A percentile compares a stretch with the other conserved stretches of the same genome.
Evolutionary conservation across 371 early-diverging fungal genomes (phyloP).

Genomic region (Coemansia sp.): DNA sequence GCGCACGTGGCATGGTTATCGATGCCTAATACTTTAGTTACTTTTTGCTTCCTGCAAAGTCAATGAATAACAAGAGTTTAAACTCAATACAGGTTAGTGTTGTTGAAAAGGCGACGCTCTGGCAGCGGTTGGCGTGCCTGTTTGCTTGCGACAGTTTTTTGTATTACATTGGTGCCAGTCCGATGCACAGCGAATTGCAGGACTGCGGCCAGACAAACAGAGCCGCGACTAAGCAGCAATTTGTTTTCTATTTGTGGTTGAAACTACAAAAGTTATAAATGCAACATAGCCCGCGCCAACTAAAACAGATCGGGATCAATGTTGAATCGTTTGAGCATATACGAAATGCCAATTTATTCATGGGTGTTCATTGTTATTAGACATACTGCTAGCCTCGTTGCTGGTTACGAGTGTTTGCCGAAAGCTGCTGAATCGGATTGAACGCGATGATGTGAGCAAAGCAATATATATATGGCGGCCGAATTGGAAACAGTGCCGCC

Average conservation of each 20-base stretch:
- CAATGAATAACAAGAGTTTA: no score
- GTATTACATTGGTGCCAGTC: background rate
- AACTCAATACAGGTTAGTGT: no score
- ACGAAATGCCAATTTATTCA: constrained; percentile 17
- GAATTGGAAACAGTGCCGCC: constrained; percentile 46
- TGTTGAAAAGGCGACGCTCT: no score
- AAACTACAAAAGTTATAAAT: background rate
- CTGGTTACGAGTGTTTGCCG: no score
- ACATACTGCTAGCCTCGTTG: background rate
- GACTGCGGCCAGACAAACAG: constrained; percentile 18
- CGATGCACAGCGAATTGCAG: constrained; percentile 7
- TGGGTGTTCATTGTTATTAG: background rate
- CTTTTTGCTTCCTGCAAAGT: no score
- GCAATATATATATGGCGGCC: constrained; percentile 15
- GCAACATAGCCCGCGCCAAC: background rate
- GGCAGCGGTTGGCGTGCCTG: no score
- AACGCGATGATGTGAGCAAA: constrained; percentile 40
- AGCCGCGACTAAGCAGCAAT: constrained; percentile 15
- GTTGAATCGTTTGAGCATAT: constrained; percentile 36
- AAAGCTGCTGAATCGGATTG: constrained; percentile 36
- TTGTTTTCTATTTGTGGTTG: background rate
- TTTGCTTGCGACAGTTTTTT: no score
- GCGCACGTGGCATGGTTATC: no score
- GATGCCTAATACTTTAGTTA: no score
- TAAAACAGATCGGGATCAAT: constrained; percentile 38